These are phyloP conservation scores for Aspergillus brunneoviolaceus DNA, from an alignment of 2,329 filamentous ascomycete species.

Conservation along the genomic window DNA sequence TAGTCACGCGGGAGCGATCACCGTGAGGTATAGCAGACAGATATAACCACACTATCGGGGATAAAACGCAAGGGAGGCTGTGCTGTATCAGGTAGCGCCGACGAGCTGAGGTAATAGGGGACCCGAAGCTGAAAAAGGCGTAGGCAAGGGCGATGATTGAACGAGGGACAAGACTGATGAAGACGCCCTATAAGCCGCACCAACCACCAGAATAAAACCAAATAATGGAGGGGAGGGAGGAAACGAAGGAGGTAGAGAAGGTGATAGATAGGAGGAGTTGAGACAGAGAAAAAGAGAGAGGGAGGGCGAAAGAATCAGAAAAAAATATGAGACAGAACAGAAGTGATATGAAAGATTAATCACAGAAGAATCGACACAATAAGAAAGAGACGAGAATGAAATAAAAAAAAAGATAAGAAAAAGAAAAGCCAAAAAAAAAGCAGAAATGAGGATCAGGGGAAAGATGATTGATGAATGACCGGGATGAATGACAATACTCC, in stretches of 20 bases:
- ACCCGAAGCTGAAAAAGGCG: background rate
- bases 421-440: slow-evolving; percentile 4
- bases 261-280: slow-evolving; percentile 9
- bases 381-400: slow-evolving; percentile 10
- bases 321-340: slow-evolving; percentile 15
- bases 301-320: slow-evolving; percentile 15
- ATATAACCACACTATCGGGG: slow-evolving; percentile 9
- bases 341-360: slow-evolving; percentile 16
- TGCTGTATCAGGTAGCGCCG: background rate
- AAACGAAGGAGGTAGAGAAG: slow-evolving; percentile 8
- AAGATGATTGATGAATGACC: background rate
- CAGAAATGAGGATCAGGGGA: background rate
- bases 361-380: background rate
- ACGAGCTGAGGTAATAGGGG: slow-evolving; percentile 5
- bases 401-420: slow-evolving; percentile 2
- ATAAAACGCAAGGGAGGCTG: slow-evolving; percentile 3
- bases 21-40: slow-evolving; percentile 4
- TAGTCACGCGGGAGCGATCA: background rate
- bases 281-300: slow-evolving; percentile 12
- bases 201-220: slow-evolving; percentile 8
- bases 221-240: slow-evolving; percentile 14
- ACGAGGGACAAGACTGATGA: slow-evolving; percentile 3
- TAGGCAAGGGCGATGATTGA: slow-evolving; percentile 7
- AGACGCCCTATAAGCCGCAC: slow-evolving; percentile 11
- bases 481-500: background rate